Evolutionary conservation across 768 basidiomycete genomes (phyloP), one percentile per base, ranked within the genome.

Genomic region (button mushroom (Agaricus bisporus)): DNA sequence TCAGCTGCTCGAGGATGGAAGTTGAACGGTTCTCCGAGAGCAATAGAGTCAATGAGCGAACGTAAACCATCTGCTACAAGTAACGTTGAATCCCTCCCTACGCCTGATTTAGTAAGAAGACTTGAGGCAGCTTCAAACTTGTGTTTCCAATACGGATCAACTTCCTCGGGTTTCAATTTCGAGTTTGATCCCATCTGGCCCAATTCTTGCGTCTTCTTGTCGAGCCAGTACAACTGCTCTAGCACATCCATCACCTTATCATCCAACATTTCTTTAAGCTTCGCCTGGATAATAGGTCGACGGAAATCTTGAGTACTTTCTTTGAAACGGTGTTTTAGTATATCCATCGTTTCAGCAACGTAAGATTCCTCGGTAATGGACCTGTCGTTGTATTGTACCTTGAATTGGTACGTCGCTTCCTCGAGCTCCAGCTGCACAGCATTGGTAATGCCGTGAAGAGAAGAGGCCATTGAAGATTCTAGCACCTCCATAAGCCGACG

Each of bases 381-480:
- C 20, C 92, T 85, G 70, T 99, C 97, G 64, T 99, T 99, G 72
- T 91, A 92, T 67, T 95, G 88, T 2, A 99, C 97, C 71, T 99
- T 99, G 82, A 99, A 99, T 68, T 98, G 97, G 67, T 99, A 99
- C 11, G 86, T 86, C 2, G 97, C 86, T 63, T 98, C 97, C 68
- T 99, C 97, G 8, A 99, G 77, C 66, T 99, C 97, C 37, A 98
- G 82, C 62, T 97, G 93, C 9, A 98, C 97, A 2, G 93, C 93
- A 68, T 98, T 98, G 55, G 91, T 91, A 67, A 99, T 98, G 1
- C 91, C 86, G 62, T 98, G 94, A 4, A 99, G 77, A 36, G 93
- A 94, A 1, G 89, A 89, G 0, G 94, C 90, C 97, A 99, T 99
- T 35, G 91, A 94, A 11, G 92, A 92, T 67, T 99, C 97, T 54